These are phyloP conservation scores for Nidula niveotomentosa DNA, from an alignment of 1,284 basidiomycete genomes.

Conservation along the genomic window DNA sequence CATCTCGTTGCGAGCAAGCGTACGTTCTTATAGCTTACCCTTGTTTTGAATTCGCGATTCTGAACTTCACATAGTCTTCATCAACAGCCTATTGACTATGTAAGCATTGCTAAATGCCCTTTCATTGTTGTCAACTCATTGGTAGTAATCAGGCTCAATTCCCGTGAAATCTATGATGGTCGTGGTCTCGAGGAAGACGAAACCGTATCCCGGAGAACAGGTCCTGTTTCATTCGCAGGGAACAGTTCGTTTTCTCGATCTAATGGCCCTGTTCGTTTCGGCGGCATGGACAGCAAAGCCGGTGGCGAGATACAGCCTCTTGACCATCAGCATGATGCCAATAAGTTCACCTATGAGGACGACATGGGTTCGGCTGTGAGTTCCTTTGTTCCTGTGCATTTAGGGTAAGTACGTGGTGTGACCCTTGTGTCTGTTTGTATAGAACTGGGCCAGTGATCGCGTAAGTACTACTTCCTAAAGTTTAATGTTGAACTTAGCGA, in stretches of 20 bases:
- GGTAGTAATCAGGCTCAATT: conserved; percentile 11
- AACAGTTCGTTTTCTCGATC: not conserved
- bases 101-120: not conserved
- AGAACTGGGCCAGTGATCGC: not conserved
- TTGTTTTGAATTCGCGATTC: not conserved
- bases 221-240: not conserved
- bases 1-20: conserved; percentile 18
- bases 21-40: conserved; percentile 1
- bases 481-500: not conserved
- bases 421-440: not conserved
- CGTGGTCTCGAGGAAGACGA: conserved; percentile 7
- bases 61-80: conserved; percentile 6
- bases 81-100: conserved; percentile 12
- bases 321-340: no score
- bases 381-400: not conserved
- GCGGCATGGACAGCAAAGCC: no score
- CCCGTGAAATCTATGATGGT: conserved; percentile 9
- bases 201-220: conserved; percentile 1
- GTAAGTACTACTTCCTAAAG: not conserved
- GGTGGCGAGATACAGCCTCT: no score
- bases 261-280: no score
- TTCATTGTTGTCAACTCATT: not conserved
- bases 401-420: not conserved
- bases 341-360: no score
- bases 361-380: no score